phyloP scores from a whole-genome alignment of 1,284 basidiomycete species.

The Leccinum fallax region DNA sequence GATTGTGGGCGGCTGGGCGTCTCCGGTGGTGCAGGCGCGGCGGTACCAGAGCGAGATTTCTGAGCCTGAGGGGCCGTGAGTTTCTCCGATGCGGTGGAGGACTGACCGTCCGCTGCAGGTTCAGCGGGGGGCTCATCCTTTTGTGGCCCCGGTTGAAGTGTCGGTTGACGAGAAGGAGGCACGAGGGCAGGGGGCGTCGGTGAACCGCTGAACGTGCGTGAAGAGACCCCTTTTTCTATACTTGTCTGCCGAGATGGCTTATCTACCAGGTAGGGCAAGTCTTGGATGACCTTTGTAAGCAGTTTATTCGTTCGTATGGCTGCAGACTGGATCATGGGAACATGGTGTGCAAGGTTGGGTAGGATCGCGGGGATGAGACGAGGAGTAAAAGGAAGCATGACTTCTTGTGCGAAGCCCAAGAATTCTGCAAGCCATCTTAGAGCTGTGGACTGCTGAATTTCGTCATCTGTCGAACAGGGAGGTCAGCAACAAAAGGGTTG shows the following conservation, averaged over 20 bases:
- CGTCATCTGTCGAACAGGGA: constrained; percentile 62
- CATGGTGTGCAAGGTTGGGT: constrained; percentile 92
- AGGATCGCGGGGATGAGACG: constrained; percentile 91
- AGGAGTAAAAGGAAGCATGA: constrained; percentile 94
- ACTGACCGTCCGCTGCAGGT: constrained; percentile 34
- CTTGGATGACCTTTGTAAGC: constrained; percentile 85
- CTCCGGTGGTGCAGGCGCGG: constrained; percentile 20
- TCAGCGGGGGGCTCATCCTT: constrained; percentile 51
- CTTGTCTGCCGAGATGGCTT: constrained; percentile 44
- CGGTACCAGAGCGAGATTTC: constrained; percentile 34
- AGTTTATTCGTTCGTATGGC: constrained; percentile 88
- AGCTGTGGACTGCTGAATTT: constrained; percentile 87
- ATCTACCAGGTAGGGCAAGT: constrained; percentile 73
- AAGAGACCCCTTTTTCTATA: constrained; percentile 33
- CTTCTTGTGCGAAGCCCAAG: constrained; percentile 84
- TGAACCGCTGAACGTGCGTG: constrained; percentile 45
- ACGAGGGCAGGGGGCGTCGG: constrained; percentile 50
- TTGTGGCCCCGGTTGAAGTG: constrained; percentile 39
- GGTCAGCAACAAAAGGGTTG: constrained; percentile 2
- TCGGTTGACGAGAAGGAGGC: constrained; percentile 50
- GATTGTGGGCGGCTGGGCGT: constrained; percentile 57
- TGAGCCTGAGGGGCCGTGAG: constrained; percentile 27
- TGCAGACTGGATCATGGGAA: constrained; percentile 84
- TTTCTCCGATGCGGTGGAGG: constrained; percentile 24
- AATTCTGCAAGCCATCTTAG: constrained; percentile 94